These are phyloP conservation scores for Fraxinus dipetala DNA, from an alignment of 305 asterid species.

Conservation along the genomic window DNA sequence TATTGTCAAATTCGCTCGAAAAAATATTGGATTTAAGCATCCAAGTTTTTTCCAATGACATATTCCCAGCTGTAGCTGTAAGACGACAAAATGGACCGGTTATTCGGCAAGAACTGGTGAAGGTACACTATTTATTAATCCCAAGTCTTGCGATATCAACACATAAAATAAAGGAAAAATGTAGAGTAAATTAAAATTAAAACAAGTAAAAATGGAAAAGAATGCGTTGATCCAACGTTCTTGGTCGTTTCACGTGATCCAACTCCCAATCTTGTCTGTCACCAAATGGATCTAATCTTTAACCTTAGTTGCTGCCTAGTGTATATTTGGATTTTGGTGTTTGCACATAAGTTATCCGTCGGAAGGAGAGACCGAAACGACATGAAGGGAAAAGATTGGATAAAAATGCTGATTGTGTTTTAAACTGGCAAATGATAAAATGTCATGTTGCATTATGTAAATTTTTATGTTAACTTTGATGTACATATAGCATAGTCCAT, in stretches of 20 bases:
- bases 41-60: too few species aligned
- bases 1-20: neutral
- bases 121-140: neutral
- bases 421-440: too few species aligned
- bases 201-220: neutral
- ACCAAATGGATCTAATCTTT: neutral
- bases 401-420: too few species aligned
- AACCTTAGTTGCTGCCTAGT: neutral
- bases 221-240: constrained; percentile 50
- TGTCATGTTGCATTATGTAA: too few species aligned
- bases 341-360: too few species aligned
- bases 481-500: too few species aligned
- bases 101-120: constrained; percentile 11
- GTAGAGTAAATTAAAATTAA: neutral
- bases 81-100: neutral
- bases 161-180: neutral
- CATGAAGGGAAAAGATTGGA: too few species aligned
- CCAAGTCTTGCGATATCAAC: neutral
- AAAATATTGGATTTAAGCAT: too few species aligned
- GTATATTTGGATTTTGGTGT: too few species aligned
- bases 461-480: too few species aligned
- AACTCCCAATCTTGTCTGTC: constrained; percentile 27
- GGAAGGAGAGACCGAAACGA: too few species aligned
- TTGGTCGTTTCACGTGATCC: constrained; percentile 50
- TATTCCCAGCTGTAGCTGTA: too few species aligned